Evolutionary conservation across 2,329 filamentous ascomycete species (phyloP).

Genomic region (Aspergillus ochraceus): DNA sequence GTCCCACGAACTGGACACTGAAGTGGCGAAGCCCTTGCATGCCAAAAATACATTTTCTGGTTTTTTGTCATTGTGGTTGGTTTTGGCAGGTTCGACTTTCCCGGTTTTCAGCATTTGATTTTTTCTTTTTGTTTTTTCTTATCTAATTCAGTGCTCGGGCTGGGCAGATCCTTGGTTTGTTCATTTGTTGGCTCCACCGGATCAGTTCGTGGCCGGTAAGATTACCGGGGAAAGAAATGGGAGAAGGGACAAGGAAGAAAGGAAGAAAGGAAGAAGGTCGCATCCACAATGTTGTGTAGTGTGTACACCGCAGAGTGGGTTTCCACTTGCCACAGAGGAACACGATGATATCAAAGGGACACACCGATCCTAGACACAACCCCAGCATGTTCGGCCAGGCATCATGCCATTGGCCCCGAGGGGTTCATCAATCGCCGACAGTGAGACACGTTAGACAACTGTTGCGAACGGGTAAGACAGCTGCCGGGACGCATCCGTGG

Average conservation of each 20-base stretch:
- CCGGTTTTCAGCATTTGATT: background rate
- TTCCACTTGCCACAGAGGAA: background rate
- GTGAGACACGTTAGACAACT: background rate
- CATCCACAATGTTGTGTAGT: too few species aligned
- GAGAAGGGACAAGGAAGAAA: background rate
- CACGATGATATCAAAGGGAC: background rate
- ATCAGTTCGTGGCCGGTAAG: background rate
- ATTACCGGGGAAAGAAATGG: too few species aligned
- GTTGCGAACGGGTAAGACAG: background rate
- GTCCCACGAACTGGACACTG: background rate
- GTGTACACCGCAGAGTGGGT: too few species aligned
- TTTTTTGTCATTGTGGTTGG: background rate
- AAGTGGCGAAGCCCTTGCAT: background rate
- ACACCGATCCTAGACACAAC: background rate
- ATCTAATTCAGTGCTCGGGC: background rate
- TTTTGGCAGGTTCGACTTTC: background rate
- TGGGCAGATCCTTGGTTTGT: background rate
- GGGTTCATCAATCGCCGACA: constrained; percentile 7
- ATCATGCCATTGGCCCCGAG: constrained; percentile 9
- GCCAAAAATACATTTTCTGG: background rate
- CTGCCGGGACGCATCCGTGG: background rate
- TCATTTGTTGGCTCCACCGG: background rate
- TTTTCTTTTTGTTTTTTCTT: background rate
- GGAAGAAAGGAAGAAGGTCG: too few species aligned
- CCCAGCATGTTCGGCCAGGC: background rate